Base-by-base conservation (phyloP, 148 eudicot species). In the Rhododendron ovatum region DNA sequence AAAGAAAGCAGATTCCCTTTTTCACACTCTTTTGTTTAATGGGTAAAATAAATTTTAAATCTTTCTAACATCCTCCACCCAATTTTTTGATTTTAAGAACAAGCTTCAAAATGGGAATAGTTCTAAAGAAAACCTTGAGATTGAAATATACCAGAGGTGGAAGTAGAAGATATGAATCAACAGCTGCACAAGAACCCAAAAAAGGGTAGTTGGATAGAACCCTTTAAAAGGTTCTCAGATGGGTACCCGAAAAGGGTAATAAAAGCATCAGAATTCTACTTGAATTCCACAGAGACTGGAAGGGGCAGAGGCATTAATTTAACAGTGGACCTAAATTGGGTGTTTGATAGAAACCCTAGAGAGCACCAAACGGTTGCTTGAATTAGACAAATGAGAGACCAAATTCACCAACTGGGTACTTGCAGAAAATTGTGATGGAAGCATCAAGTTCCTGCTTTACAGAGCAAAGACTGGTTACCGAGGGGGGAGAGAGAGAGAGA, bases 1-100 rank as follows among this genome's bases (percentile, higher is more conserved):
- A 71, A 92, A 89, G 86, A 94, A 90, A 93, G 90, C 84, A 93
- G 93, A 93, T 92, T 91, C 93, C 92, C 90, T 89, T 91, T 90
- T 89, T 80, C 80, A 73, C 86, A 74, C 63, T 80, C 81, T 30
- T 59, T 83, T 75, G 35, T 82, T 82, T 57, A 30, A 86, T 79
- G 15, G 82, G 75, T 28, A 77, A 55, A 26, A 61, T 14, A 57
- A 86, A 63, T 20, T 76, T 22, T 30, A 71, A 33, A 71, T 71
- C 8, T 71, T 30, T 67, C 12, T 67, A 11, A 67, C 74, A 67
- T 67, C 76, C 76, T 71, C 20, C 24, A 43, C 48, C 61, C 79
- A 82, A 55, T 77, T 83, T 48, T 79, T 82, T 47, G 10, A 82
- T 71, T 82, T 78, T 59, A 85, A 88, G 82, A 88, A 83, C 47